Evolutionary conservation across 331 rosid genomes (phyloP).

Genomic region (Prunus yedoensis): DNA sequence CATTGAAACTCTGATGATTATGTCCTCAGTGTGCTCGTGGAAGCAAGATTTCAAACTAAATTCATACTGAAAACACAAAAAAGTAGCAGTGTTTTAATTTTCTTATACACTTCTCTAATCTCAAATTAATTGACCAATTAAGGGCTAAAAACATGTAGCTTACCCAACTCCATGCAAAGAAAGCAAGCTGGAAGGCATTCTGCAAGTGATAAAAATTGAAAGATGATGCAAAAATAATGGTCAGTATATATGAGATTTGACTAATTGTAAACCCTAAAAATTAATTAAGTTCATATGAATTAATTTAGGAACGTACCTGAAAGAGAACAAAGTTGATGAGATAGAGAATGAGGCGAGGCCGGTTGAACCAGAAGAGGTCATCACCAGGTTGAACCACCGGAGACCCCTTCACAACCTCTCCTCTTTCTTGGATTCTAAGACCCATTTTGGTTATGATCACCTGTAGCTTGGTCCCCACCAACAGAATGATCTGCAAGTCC

Average conservation of each 20-base stretch:
- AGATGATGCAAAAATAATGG: background rate
- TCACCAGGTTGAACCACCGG: constrained; percentile 86
- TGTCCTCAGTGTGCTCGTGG: constrained; percentile 52
- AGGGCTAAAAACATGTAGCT: constrained; percentile 6
- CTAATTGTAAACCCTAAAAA: background rate
- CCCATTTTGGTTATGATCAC: constrained; percentile 90
- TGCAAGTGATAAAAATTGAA: constrained; percentile 24
- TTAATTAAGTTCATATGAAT: background rate
- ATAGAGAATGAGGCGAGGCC: constrained; percentile 66
- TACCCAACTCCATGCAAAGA: constrained; percentile 81
- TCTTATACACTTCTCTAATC: background rate
- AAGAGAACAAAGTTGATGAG: constrained; percentile 88
- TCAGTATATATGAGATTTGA: background rate
- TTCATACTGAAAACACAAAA: constrained; percentile 43
- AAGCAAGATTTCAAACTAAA: constrained; percentile 70
- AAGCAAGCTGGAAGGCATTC: constrained; percentile 94
- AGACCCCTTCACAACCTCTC: constrained; percentile 75
- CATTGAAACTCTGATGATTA: constrained; percentile 72
- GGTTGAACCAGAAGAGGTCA: constrained; percentile 80
- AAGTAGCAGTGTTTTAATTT: background rate
- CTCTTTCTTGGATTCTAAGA: constrained; percentile 60
- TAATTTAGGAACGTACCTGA: constrained; percentile 48
- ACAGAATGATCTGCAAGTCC: constrained; percentile 46
- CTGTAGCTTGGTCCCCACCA: constrained; percentile 87
- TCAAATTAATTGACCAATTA: background rate